Evolutionary conservation across 2,329 filamentous ascomycete species (phyloP), one percentile per base, ranked within the genome.

Genomic region (Claviceps fusiformis): DNA sequence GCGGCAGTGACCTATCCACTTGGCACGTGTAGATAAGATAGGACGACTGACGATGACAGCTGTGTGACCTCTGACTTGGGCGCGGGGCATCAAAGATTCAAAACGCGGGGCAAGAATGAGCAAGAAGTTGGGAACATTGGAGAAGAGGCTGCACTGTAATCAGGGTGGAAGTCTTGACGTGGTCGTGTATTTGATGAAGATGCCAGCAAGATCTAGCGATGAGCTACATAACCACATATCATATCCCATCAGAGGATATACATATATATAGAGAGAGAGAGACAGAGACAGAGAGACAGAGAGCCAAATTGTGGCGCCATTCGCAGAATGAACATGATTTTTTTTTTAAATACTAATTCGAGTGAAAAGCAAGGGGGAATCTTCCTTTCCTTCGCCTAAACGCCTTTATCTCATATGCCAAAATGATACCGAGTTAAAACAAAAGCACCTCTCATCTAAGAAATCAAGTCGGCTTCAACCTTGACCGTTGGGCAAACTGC

Each of bases 351-450:
- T 44, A 46, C 27, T 37, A 37, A 15, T 10, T 39, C 44, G 39
- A 39, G 33, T 27, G 48, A 58, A 56, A 59, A 37, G 4, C 29
- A 49, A 57, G 54, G 35, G 62, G 66, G 66, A 61, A 66, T 67
- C 61, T 55, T 59, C 55, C 58, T 59, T 56, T 58, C 44, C 44
- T 53, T 53, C 54, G 56, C 59, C 27, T 58, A 41, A 62, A 64
- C 61, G 62, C 61, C 62, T 52, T 58, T 52, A 49, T 43, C 55
- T 48, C 43, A 27, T 59, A 57, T 53, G 50, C 56, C 56, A 55
- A 58, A 53, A 59, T 55, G 37, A 41, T 29, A 46, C 44, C 31
- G 35, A 52, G 35, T 13, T 3, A 53, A 52, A 48, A 50, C 46
- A 56, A 53, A 19, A 39, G 29, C 50, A 53, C 33, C 33, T 24